phyloP scores from a whole-genome alignment of 148 eudicot genomes.

The Polygonum aviculare region DNA sequence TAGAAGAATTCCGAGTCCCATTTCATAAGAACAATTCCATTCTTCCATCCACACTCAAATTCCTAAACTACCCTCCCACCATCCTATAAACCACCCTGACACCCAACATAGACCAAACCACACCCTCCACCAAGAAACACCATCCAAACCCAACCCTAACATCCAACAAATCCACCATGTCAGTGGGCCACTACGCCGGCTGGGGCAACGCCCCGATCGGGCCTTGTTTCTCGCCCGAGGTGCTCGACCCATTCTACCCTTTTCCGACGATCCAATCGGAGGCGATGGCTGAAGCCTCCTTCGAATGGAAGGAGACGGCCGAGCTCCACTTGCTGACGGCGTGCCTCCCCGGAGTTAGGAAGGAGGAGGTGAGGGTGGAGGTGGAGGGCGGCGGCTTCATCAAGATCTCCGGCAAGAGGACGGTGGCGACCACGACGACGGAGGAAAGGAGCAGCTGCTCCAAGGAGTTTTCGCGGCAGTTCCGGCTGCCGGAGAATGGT shows the following conservation, averaged over 20 bases:
- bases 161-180: not conserved
- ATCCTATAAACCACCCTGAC: not conserved
- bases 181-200: not conserved
- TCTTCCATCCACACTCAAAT: not conserved
- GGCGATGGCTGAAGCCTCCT: not conserved
- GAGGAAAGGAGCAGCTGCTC: not conserved
- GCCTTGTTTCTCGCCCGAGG: not conserved
- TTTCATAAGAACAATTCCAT: not conserved
- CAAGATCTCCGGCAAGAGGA: constrained; percentile 5
- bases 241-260: constrained; percentile 10
- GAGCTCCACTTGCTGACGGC: constrained; percentile 7
- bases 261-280: not conserved
- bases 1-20: not conserved
- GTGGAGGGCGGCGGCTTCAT: constrained; percentile 6
- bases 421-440: not conserved
- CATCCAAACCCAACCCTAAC: not conserved
- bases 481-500: constrained; percentile 9
- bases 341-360: not conserved
- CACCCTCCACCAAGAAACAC: not conserved
- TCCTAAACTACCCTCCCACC: not conserved
- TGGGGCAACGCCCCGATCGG: not conserved
- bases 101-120: not conserved
- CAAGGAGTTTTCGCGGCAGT: not conserved
- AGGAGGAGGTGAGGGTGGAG: constrained; percentile 11
- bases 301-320: constrained; percentile 8